Evolutionary conservation across 2,329 filamentous ascomycete genomes (phyloP).

Genomic region (Cryphonectria parasitica): DNA sequence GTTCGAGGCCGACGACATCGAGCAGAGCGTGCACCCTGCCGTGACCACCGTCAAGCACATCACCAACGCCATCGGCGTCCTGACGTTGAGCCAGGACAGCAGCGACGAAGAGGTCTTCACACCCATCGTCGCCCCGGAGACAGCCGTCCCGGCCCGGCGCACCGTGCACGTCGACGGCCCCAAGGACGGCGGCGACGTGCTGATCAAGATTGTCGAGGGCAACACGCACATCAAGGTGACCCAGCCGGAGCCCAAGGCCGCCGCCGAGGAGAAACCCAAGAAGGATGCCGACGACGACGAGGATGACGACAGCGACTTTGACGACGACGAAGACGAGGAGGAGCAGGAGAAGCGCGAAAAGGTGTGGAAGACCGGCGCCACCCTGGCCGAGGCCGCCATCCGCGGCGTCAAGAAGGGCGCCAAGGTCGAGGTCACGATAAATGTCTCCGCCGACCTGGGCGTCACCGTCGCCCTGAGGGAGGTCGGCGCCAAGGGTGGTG

Average conservation of each 20-base stretch:
- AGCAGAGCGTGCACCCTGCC: conserved; percentile 92
- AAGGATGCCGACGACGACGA: conserved; percentile 61
- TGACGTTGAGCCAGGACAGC: conserved; percentile 60
- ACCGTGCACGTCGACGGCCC: conserved; percentile 78
- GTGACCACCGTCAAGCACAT: conserved; percentile 95
- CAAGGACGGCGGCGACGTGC: conserved; percentile 81
- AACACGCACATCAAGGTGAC: conserved; percentile 90
- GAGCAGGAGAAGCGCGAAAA: conserved; percentile 87
- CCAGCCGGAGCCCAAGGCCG: conserved; percentile 76
- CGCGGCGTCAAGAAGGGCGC: conserved; percentile 82
- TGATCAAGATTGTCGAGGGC: conserved; percentile 88
- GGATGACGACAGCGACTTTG: conserved; percentile 68
- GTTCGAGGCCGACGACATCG: conserved; percentile 91
- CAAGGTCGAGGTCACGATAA: conserved; percentile 94
- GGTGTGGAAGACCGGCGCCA: conserved; percentile 84
- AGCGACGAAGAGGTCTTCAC: conserved; percentile 77
- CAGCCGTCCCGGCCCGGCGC: conserved; percentile 85
- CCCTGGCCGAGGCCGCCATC: conserved; percentile 84
- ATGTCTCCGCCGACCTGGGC: conserved; percentile 77
- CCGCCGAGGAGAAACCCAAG: conserved; percentile 46
- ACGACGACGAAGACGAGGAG: conserved; percentile 71
- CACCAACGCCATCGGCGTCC: conserved; percentile 83
- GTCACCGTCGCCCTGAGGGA: conserved; percentile 83
- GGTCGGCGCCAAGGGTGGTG: conserved; percentile 84
- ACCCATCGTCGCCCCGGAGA: conserved; percentile 82